Evolutionary conservation across 1,284 basidiomycete species (phyloP), one percentile per base, ranked within the genome.

Genomic region (Pisolithus thermaeus): DNA sequence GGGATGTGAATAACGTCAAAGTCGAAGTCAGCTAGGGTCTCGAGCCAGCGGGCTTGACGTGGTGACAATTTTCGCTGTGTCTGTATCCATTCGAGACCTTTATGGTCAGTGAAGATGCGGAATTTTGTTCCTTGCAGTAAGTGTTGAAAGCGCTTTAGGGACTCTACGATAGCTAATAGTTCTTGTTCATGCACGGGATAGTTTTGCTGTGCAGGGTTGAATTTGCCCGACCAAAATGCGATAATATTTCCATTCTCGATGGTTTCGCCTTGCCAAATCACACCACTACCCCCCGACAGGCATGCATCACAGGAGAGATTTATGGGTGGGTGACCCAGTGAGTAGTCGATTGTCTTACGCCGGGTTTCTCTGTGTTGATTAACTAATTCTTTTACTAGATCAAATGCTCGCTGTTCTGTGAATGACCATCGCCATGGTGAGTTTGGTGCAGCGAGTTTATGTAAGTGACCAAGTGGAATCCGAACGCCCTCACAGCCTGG

Each of bases 31-130:
- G 51, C 58, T 7, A 71, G 39, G 11, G 54, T 49, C 20, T 69
- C 67, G 22, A 67, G 40, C 71, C 65, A 73, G 20, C 66, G 53
- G 7, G 56, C 58, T 56, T 68, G 70, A 7, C 61, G 50, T 0
- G 61, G 56, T 0, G 67, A 68, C 32, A 73, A 48, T 18, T 63
- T 60, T 50, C 60, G 63, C 51, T 73, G 71, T 2, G 56, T 61
- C 56, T 56, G 50, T 3, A 74, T 45, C 49, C 61, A 59, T 25
- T 64, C 59, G 1, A 74, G 60, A 0, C 59, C 62, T 30, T 63
- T 56, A 46, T 74, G 71, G 47, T 74, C 72, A 1, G 67, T 71
- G 7, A 57, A 59, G 2, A 68, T 60, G 0, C 52, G 49, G 46
- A 73, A 71, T 2, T 5, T 3, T 25, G 25, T 25, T 25, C 25